Base-by-base conservation (phyloP, 2,329 filamentous ascomycete species). In the Epichloe coenophiala region DNA sequence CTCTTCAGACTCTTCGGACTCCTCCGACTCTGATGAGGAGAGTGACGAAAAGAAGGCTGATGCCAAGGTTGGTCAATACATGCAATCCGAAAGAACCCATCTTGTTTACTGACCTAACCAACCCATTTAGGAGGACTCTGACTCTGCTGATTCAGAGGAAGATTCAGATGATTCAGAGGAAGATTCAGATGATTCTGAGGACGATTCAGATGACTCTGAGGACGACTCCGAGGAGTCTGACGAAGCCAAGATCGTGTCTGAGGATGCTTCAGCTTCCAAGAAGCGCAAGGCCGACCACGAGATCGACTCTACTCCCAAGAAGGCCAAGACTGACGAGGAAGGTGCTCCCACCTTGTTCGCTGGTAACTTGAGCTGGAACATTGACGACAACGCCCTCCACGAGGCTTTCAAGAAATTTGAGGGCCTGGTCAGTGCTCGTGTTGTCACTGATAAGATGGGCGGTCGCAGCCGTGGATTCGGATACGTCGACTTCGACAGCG, bases 391-490 rank as follows among this genome's bases (percentile, higher is more conserved):
- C 57, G 80, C 80, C 71, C 81, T 96, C 56, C 76, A 78, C 58
- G 78, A 84, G 60, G 85, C 91, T 66, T 95, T 96, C 72, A 80
- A 89, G 73, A 71, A 78, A 55, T 91, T 84, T 61, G 84, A 83
- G 56, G 84, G 84, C 62, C 75, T 94, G 51, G 71, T 74, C 57
- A 78, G 80, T 60, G 84, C 83, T 57, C 84, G 88, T 60, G 82
- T 95, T 63, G 86, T 95, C 66, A 90, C 82, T 60, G 88, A 95
- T 72, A 84, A 84, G 67, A 80, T 83, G 51, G 78, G 76, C 62
- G 86, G 87, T 61, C 84, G 88, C 64, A 91, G 89, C 69, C 89
- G 89, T 72, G 90, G 88, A 58, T 95, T 94, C 68, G 90, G 90
- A 54, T 96, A 95, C 66, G 86, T 95, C 61, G 89, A 95, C 74